phyloP scores from a whole-genome alignment of 2,329 filamentous ascomycete genomes.

The Paraphaeosphaeria sporulosa region DNA sequence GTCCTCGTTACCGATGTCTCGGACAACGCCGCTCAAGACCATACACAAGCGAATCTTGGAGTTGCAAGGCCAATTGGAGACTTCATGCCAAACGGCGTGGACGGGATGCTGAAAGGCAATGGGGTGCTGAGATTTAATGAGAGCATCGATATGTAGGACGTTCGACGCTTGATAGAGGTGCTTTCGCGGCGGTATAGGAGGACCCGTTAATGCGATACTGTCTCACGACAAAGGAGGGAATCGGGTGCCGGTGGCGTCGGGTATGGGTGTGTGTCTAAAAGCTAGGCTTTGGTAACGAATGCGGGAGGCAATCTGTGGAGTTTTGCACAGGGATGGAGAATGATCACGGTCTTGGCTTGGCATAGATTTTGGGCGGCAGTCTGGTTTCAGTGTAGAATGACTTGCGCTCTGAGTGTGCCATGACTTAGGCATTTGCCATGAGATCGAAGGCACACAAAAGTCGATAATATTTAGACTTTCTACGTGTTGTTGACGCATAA shows the following conservation, averaged over 20 bases:
- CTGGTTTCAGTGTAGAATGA: conserved; percentile 1
- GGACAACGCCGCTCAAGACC: conserved; percentile 55
- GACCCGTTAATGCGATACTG: neutral
- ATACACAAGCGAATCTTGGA: conserved; percentile 48
- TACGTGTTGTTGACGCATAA: neutral
- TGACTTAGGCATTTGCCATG: neutral
- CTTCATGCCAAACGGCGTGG: conserved; percentile 78
- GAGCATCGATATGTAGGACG: conserved; percentile 66
- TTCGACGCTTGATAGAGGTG: neutral
- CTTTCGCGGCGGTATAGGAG: too few species aligned
- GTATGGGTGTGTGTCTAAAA: neutral
- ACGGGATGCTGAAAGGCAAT: conserved; percentile 84
- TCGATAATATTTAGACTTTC: neutral
- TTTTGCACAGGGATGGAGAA: neutral
- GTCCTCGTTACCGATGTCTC: conserved; percentile 91
- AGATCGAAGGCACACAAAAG: neutral
- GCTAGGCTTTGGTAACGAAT: neutral
- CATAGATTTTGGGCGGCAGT: conserved; percentile 8
- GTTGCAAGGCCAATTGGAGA: conserved; percentile 47
- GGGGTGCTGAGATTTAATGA: conserved; percentile 94
- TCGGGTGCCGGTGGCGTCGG: neutral
- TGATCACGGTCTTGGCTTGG: neutral
- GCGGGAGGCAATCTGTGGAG: neutral
- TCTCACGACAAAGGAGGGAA: neutral
- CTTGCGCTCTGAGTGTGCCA: neutral